These are phyloP conservation scores for Arthrobotrys sinensis DNA, from an alignment of 2,329 filamentous ascomycete genomes.

Conservation along the genomic window DNA sequence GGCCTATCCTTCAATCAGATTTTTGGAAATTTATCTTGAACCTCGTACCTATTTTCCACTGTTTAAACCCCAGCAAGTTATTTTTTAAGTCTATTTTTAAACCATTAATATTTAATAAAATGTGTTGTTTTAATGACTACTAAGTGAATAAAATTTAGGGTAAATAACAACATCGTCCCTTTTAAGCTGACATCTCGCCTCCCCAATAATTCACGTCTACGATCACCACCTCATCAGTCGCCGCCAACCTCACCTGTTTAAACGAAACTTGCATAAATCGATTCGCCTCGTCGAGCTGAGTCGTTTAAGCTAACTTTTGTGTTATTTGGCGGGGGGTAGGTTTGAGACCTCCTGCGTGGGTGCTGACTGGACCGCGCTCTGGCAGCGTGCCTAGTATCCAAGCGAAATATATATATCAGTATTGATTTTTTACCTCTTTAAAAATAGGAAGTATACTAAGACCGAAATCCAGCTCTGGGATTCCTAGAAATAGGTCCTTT, in stretches of 20 bases:
- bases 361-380: not conserved
- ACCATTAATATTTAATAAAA: conserved; percentile 18
- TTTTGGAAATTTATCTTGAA: not conserved
- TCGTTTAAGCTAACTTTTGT: conserved; percentile 38
- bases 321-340: conserved; percentile 25
- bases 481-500: not conserved
- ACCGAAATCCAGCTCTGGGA: not conserved
- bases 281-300: conserved; percentile 24
- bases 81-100: conserved; percentile 1
- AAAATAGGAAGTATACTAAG: not conserved
- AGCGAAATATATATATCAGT: not conserved
- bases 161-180: conserved; percentile 11
- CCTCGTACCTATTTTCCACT: not conserved
- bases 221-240: not conserved
- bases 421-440: no score
- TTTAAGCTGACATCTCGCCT: conserved; percentile 6
- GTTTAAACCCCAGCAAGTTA: not conserved
- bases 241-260: conserved; percentile 44
- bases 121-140: conserved; percentile 17
- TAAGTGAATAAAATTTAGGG: conserved; percentile 6
- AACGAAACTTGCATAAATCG: conserved; percentile 46
- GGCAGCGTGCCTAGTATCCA: not conserved
- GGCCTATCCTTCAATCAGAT: not conserved
- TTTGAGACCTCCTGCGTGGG: not conserved
- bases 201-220: conserved; percentile 20